Evolutionary conservation across 371 early-diverging fungal genomes (phyloP).

Genomic region (Mortierella sp.): DNA sequence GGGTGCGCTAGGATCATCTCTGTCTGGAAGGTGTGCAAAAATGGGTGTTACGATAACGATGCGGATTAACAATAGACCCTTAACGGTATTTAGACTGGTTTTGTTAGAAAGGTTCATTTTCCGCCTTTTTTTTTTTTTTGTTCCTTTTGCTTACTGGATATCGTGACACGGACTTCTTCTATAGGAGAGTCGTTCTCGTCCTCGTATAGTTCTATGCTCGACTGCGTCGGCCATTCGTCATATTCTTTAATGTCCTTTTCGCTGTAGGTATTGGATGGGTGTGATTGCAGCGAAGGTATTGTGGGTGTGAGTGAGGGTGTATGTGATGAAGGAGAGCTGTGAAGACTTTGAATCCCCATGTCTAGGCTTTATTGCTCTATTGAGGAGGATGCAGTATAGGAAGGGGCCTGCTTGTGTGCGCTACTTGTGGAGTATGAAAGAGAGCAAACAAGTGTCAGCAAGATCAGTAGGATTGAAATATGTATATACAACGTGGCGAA

Average conservation of each 20-base stretch:
- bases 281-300: neutral
- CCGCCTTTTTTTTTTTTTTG: no score
- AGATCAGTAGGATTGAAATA: neutral
- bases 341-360: neutral
- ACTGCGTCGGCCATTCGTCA: neutral
- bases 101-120: no score
- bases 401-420: no score
- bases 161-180: constrained; percentile 73
- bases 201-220: constrained; percentile 34
- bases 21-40: constrained; percentile 45
- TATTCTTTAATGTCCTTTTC: constrained; percentile 10
- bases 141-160: constrained; percentile 62
- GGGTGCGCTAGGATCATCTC: constrained; percentile 74
- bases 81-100: no score
- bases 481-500: neutral
- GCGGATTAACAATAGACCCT: no score
- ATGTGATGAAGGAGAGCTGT: neutral
- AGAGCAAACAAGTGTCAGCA: no score
- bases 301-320: neutral
- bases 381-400: no score
- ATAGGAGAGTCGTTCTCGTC: constrained; percentile 69
- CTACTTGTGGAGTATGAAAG: no score
- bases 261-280: neutral
- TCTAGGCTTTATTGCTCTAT: no score
- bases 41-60: no score